Evolutionary conservation across 257 asterid genomes (phyloP), one percentile per base, ranked within the genome.

Genomic region (Plantago major): DNA sequence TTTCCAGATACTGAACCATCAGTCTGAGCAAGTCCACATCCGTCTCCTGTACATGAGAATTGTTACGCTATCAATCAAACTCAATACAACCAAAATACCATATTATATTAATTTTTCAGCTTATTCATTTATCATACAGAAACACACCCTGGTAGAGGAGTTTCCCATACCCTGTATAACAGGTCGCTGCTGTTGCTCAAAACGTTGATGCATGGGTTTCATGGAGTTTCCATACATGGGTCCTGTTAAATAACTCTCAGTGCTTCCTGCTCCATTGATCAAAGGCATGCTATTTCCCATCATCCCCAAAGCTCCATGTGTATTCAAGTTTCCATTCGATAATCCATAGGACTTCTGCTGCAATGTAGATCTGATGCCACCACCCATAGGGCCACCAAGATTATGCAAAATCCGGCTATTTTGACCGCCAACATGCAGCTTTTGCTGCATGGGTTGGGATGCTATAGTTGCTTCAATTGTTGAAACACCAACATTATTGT

Each of bases 331-430:
- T 52, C 79, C 93, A 74, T 75, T 80, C 73, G 95, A 70, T 62
- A 82, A 63, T 50, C 85, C 94, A 78, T 82, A 79, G 42, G 95
- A 69, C 74, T 79, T 89, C 72, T 82, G 91, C 78, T 80, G 92
- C 88, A 89, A 60, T 13, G 81, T 76, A 71, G 96, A 72, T 77
- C 90, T 82, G 59, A 81, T 75, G 55, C 94, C 97, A 58, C 94
- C 83, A 65, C 92, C 79, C 91, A 86, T 79, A 52, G 82, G 94
- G 78, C 89, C 87, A 46, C 94, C 91, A 78, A 85, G 85, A 68
- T 78, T 84, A 60, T 82, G 99, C 77, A 87, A 77, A 60, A 82
- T 78, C 70, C 79, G 92, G 73, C 89, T 82, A 69, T 80, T 93
- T 69, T 93, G 99, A 70, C 88, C 79, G 65, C 84, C 94, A 67